These are phyloP conservation scores for Psidium friedrichsthalianum DNA, from an alignment of 345 rosid species.

Conservation along the genomic window DNA sequence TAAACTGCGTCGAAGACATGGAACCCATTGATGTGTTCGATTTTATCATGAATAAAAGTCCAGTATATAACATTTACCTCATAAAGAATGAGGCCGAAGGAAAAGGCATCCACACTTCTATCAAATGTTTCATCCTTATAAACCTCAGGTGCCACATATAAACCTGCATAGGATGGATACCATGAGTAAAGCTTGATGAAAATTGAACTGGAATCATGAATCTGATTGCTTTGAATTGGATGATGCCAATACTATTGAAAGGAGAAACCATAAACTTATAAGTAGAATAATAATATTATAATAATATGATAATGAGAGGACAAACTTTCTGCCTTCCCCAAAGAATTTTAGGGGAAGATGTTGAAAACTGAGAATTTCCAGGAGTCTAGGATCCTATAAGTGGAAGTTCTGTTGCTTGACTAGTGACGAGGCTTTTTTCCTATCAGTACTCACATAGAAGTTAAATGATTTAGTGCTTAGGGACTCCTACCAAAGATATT, in stretches of 20 bases:
- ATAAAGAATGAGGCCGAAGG: conserved; percentile 69
- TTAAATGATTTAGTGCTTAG: background rate
- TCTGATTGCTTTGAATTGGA: background rate
- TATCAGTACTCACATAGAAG: background rate
- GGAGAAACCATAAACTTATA: background rate
- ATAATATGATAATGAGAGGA: background rate
- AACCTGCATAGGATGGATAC: conserved; percentile 23
- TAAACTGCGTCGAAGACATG: background rate
- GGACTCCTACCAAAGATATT: background rate
- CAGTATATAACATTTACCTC: conserved; percentile 46
- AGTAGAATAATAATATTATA: background rate
- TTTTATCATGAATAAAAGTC: background rate
- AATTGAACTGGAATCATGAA: background rate
- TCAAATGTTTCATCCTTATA: conserved; percentile 53
- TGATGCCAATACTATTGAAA: background rate
- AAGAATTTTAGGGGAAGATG: background rate
- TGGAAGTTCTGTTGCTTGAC: background rate
- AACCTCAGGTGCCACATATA: conserved; percentile 77
- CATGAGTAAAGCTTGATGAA: background rate
- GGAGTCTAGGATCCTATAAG: background rate
- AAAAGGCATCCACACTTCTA: conserved; percentile 71
- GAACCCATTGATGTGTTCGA: background rate
- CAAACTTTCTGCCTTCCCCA: background rate
- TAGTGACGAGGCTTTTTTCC: background rate
- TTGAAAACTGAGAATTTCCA: background rate